A percentile compares a stretch with the other conserved stretches of the same genome.
These are phyloP conservation scores for Cardamine chenopodiifolia DNA, from an alignment of 345 rosid genomes.

Conservation along the genomic window DNA sequence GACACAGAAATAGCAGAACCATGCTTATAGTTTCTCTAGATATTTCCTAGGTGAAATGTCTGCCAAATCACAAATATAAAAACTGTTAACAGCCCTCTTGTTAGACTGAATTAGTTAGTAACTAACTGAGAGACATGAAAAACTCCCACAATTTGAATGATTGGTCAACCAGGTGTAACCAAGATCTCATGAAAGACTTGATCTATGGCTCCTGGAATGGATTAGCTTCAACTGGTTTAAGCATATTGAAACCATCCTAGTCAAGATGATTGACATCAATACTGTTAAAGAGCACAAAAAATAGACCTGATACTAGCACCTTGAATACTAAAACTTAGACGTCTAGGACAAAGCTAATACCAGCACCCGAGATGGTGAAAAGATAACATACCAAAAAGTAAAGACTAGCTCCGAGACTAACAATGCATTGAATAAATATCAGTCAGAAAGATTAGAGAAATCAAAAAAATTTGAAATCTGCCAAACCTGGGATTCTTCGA, in stretches of 20 bases:
- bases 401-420: constrained; percentile 11
- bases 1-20: constrained; percentile 14
- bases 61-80: constrained; percentile 22
- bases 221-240: constrained; percentile 14
- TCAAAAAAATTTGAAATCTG: not conserved
- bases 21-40: constrained; percentile 4
- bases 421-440: not conserved
- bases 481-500: constrained; percentile 95
- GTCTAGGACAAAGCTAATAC: constrained; percentile 5
- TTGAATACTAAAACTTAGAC: not conserved
- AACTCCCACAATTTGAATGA: not conserved
- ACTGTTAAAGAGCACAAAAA: constrained; percentile 10
- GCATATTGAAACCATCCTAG: not conserved
- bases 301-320: not conserved
- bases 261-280: constrained; percentile 9
- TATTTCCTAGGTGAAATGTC: constrained; percentile 2
- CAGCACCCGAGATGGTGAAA: constrained; percentile 11
- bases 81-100: not conserved
- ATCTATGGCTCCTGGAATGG: not conserved
- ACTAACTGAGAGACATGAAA: not conserved
- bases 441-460: constrained; percentile 4
- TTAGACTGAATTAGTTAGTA: not conserved
- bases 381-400: constrained; percentile 17
- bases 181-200: constrained; percentile 15
- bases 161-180: constrained; percentile 4